Percentiles rank a stretch among this genome's conserved stretches.
Conservation (phyloP, 495 filamentous ascomycete species). For the Aspergillus saccharolyticus region DNA sequence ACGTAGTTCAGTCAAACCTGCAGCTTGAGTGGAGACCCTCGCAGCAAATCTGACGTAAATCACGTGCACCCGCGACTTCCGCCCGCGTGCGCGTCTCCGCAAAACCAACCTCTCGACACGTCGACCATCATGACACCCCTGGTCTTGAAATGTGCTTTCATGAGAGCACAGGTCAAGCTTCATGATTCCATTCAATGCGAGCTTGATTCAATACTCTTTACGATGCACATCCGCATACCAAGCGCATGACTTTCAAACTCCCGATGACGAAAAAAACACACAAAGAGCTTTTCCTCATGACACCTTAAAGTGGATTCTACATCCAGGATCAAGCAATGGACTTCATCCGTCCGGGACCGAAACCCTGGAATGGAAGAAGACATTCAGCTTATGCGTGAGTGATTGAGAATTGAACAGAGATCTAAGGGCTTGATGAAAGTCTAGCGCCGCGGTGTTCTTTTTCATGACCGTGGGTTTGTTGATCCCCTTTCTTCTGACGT, state of each 20-base stretch:
- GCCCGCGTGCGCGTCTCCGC: neutral
- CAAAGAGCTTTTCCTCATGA: constrained; percentile 37
- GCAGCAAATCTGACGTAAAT: neutral
- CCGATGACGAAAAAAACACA: constrained; percentile 37
- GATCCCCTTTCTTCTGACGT: no score
- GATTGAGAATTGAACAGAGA: constrained; percentile 49
- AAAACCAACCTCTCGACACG: neutral
- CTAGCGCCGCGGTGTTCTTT: neutral
- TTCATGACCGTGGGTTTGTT: neutral
- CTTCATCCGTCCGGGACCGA: constrained; percentile 28
- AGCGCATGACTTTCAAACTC: constrained; percentile 15
- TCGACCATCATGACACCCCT: neutral
- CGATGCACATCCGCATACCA: neutral
- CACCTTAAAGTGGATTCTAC: constrained; percentile 18
- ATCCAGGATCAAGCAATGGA: constrained; percentile 21
- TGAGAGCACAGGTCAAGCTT: neutral
- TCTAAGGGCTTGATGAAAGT: constrained; percentile 30
- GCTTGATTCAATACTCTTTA: no score
- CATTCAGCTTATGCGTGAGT: constrained; percentile 23
- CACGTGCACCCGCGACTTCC: neutral
- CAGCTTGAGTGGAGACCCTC: neutral
- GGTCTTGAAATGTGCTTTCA: neutral
- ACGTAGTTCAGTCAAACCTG: neutral
- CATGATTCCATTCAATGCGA: no score
- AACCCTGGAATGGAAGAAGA: constrained; percentile 33